Percentiles rank a stretch among this genome's conserved stretches.
phyloP scores from a whole-genome alignment of 108 stramenopile species.

The Nitzschia sp. region DNA sequence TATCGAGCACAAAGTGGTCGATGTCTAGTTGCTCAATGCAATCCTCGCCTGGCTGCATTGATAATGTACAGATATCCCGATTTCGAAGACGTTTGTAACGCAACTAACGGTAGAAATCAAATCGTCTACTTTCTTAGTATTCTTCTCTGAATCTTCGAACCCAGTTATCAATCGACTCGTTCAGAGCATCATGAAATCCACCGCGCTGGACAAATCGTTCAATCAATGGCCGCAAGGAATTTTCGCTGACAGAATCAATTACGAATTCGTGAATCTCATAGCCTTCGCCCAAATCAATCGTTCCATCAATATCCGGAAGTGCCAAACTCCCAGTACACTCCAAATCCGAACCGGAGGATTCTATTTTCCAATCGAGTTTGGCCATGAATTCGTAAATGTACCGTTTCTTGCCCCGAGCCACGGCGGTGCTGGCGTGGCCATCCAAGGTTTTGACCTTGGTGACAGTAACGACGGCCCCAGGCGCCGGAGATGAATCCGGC shows the following conservation, averaged over 20 bases:
- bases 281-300: slow-evolving; percentile 73
- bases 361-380: slow-evolving; percentile 66
- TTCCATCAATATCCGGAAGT: slow-evolving; percentile 87
- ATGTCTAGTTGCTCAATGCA: too few relatives aligned
- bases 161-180: slow-evolving; percentile 77
- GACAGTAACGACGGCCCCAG: slow-evolving; percentile 48
- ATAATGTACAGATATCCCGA: too few relatives aligned
- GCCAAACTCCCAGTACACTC: slow-evolving; percentile 58
- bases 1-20: too few relatives aligned
- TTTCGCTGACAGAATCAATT: slow-evolving; percentile 60
- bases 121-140: too few relatives aligned
- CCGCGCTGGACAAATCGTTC: slow-evolving; percentile 78
- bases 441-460: slow-evolving; percentile 54
- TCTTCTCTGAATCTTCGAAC: slow-evolving; percentile 64
- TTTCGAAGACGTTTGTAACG: too few relatives aligned
- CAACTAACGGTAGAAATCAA: too few relatives aligned
- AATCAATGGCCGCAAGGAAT: slow-evolving; percentile 56
- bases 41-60: too few relatives aligned
- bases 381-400: slow-evolving; percentile 89
- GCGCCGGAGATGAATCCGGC: slow-evolving; percentile 68
- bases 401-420: slow-evolving; percentile 89
- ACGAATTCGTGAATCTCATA: slow-evolving; percentile 72
- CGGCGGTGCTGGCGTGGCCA: slow-evolving; percentile 85
- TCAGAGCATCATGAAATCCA: slow-evolving; percentile 70
- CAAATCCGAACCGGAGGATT: slow-evolving; percentile 36